phyloP scores from a whole-genome alignment of 768 basidiomycete species.

The Boletus edulis region DNA sequence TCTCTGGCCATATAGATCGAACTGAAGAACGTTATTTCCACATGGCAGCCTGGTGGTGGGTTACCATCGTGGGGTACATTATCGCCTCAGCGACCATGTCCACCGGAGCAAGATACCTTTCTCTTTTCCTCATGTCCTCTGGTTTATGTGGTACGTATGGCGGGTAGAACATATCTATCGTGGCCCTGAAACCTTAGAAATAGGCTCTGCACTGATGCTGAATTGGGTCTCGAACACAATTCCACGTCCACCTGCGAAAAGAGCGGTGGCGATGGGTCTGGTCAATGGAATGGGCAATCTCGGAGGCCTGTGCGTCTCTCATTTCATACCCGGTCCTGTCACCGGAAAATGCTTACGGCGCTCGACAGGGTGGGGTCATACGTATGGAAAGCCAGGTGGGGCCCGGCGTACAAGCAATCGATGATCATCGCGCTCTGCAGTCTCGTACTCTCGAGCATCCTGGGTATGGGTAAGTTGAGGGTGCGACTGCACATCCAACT shows the following conservation, averaged over 20 bases:
- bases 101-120: slow-evolving; percentile 53
- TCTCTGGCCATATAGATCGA: slow-evolving; percentile 32
- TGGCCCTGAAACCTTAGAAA: slow-evolving; percentile 8
- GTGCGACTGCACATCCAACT: no score
- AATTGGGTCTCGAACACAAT: slow-evolving; percentile 64
- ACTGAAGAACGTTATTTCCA: slow-evolving; percentile 69
- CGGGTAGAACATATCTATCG: not conserved
- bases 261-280: slow-evolving; percentile 57
- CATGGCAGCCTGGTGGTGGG: slow-evolving; percentile 55
- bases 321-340: not conserved
- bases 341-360: not conserved
- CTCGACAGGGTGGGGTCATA: slow-evolving; percentile 53
- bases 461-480: slow-evolving; percentile 33
- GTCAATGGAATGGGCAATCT: slow-evolving; percentile 59
- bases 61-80: slow-evolving; percentile 56
- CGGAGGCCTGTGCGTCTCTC: slow-evolving; percentile 49
- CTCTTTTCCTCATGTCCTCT: slow-evolving; percentile 61
- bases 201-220: slow-evolving; percentile 41
- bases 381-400: slow-evolving; percentile 60
- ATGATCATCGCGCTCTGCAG: slow-evolving; percentile 49
- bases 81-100: slow-evolving; percentile 53
- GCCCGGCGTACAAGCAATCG: slow-evolving; percentile 59
- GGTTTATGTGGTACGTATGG: slow-evolving; percentile 45
- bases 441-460: slow-evolving; percentile 29
- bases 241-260: slow-evolving; percentile 55